Evolutionary conservation across 2,329 filamentous ascomycete species (phyloP).

Genomic region (Dactylellina leptospora): DNA sequence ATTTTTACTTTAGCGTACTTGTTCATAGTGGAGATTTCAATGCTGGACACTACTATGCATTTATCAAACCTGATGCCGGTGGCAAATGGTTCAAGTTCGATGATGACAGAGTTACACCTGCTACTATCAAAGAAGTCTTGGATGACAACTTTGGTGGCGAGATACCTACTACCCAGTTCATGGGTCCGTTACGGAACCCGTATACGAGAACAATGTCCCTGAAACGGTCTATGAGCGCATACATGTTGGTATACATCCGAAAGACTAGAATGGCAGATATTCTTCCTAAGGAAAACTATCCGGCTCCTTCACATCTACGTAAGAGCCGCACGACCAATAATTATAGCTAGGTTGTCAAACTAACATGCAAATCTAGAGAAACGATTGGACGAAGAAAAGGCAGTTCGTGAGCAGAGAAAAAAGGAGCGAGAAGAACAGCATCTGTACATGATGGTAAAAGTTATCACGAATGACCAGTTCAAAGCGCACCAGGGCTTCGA

Average conservation of each 20-base stretch:
- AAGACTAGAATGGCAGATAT: conserved; percentile 85
- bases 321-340: conserved; percentile 58
- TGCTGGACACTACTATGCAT: conserved; percentile 97
- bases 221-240: conserved; percentile 82
- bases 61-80: conserved; percentile 90
- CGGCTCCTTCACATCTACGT: conserved; percentile 79
- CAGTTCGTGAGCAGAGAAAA: conserved; percentile 75
- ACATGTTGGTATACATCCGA: conserved; percentile 98
- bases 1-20: conserved; percentile 72
- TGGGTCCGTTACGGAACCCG: conserved; percentile 68
- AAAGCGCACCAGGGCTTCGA: conserved; percentile 83
- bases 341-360: not conserved
- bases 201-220: conserved; percentile 72
- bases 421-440: conserved; percentile 95
- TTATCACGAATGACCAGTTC: conserved; percentile 84
- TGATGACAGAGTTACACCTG: conserved; percentile 95
- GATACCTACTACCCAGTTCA: conserved; percentile 64
- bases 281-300: conserved; percentile 72
- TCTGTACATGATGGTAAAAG: conserved; percentile 84
- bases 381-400: conserved; percentile 82
- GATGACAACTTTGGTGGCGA: conserved; percentile 98
- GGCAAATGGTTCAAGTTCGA: conserved; percentile 97
- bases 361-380: conserved; percentile 65
- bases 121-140: conserved; percentile 86
- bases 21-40: conserved; percentile 97